These are phyloP conservation scores for Aspergillus sp. DNA, from an alignment of 2,329 filamentous ascomycete species.

Conservation along the genomic window DNA sequence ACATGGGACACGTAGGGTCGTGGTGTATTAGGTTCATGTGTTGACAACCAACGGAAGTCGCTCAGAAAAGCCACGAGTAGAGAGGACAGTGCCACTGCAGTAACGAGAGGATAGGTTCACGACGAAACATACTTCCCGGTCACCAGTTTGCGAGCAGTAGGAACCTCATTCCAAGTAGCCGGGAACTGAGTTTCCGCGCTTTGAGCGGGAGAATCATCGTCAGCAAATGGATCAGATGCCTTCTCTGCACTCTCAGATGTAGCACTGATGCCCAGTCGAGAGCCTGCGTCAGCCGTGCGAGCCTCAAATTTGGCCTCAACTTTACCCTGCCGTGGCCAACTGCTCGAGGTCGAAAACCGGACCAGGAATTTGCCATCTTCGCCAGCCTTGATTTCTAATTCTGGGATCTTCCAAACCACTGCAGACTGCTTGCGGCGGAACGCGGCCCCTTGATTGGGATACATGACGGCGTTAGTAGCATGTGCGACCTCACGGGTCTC, in stretches of 20 bases:
- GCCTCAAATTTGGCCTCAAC: conserved; percentile 81
- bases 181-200: conserved; percentile 18
- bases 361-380: conserved; percentile 69
- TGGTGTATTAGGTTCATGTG: too few species aligned
- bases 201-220: conserved; percentile 26
- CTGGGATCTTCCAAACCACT: conserved; percentile 39
- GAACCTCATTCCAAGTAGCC: conserved; percentile 58
- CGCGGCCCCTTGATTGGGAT: conserved; percentile 36
- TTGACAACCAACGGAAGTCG: too few species aligned
- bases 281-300: conserved; percentile 46
- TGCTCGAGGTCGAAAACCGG: conserved; percentile 65
- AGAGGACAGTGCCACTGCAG: too few species aligned
- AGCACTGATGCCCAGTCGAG: conserved; percentile 56
- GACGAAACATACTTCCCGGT: conserved; percentile 66
- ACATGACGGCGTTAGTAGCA: conserved; percentile 38
- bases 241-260: conserved; percentile 17
- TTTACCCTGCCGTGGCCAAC: conserved; percentile 62
- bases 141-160: conserved; percentile 58
- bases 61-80: too few species aligned
- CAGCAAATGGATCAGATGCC: conserved; percentile 42
- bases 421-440: conserved; percentile 41
- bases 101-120: background rate
- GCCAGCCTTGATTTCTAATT: conserved; percentile 46
- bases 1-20: too few species aligned
- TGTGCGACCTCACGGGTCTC: conserved; percentile 34